phyloP scores from a whole-genome alignment of 2,329 filamentous ascomycete genomes.

The Oidium heveae region DNA sequence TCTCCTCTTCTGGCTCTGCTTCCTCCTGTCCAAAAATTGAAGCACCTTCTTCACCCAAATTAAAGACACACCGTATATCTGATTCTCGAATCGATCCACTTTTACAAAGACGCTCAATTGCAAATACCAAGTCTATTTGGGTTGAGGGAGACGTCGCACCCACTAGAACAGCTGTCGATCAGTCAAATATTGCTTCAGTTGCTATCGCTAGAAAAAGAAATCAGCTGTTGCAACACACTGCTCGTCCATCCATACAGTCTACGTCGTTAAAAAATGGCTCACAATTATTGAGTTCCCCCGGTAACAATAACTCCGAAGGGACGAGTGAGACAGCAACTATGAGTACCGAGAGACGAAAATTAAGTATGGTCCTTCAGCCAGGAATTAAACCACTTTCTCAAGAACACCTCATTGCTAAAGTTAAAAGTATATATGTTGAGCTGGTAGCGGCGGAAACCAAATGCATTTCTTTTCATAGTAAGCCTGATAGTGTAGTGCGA shows the following conservation, averaged over 20 bases:
- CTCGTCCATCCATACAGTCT: constrained; percentile 3
- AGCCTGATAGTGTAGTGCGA: constrained; percentile 27
- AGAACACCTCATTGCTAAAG: constrained; percentile 12
- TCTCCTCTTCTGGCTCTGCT: background rate
- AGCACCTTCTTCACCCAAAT: background rate
- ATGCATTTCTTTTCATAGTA: constrained; percentile 65
- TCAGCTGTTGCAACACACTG: constrained; percentile 4
- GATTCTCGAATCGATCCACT: background rate
- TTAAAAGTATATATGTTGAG: constrained; percentile 42
- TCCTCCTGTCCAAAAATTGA: background rate
- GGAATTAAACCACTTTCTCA: constrained; percentile 19
- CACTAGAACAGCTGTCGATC: constrained; percentile 7
- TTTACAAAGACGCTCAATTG: background rate
- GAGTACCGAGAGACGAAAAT: constrained; percentile 16
- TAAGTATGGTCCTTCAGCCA: constrained; percentile 20
- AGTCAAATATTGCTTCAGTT: constrained; percentile 10
- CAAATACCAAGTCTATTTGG: constrained; percentile 6
- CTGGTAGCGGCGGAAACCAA: constrained; percentile 64
- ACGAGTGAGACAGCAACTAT: background rate
- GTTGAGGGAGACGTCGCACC: constrained; percentile 6
- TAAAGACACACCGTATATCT: background rate
- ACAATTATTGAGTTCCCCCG: background rate
- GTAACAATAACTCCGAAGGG: background rate
- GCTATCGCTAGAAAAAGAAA: constrained; percentile 7
- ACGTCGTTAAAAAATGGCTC: background rate